phyloP scores from a whole-genome alignment of 805 yeast species.

The Starmera amethionina region DNA sequence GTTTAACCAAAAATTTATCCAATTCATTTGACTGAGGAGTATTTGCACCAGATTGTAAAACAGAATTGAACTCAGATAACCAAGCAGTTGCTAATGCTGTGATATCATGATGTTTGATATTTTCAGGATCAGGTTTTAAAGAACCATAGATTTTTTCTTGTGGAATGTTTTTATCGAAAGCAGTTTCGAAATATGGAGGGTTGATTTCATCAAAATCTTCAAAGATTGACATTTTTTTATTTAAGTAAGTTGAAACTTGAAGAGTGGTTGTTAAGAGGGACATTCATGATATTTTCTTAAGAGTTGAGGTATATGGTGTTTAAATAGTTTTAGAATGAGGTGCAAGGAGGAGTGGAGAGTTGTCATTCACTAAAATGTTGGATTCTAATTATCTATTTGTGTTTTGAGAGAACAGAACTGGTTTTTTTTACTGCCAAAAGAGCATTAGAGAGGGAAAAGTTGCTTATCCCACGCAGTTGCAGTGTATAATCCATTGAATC shows the following conservation, averaged over 20 bases:
- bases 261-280: background rate
- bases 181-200: conserved; percentile 15
- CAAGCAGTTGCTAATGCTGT: conserved; percentile 19
- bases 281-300: no score
- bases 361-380: no score
- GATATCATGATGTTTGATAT: conserved; percentile 17
- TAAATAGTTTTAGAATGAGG: no score
- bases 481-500: no score
- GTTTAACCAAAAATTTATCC: conserved; percentile 18
- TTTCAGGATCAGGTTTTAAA: conserved; percentile 17
- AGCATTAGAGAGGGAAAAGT: no score
- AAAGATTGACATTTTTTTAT: conserved; percentile 9
- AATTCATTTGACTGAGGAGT: conserved; percentile 7
- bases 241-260: background rate
- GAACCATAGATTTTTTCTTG: conserved; percentile 19
- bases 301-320: no score
- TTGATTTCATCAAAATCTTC: conserved; percentile 15
- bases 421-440: no score
- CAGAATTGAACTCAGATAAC: conserved; percentile 21
- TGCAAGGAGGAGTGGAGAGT: no score
- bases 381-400: no score
- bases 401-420: no score
- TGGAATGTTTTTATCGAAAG: conserved; percentile 18
- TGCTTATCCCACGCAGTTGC: no score
- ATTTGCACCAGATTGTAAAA: conserved; percentile 6